Evolutionary conservation across 768 basidiomycete species (phyloP).

Genomic region (Mycena filopes): DNA sequence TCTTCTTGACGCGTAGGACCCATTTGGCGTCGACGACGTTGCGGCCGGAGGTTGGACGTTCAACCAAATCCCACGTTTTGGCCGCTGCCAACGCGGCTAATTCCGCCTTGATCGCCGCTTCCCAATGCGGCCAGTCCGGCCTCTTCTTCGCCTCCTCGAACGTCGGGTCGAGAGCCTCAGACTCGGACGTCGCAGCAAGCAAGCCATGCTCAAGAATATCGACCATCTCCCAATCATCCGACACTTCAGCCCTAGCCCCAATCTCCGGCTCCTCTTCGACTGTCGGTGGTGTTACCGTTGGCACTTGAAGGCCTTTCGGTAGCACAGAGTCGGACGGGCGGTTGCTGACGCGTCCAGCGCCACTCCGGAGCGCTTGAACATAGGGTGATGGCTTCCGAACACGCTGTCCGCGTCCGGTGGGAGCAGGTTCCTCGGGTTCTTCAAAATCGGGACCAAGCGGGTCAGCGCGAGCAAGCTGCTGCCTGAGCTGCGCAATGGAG

Average conservation of each 20-base stretch:
- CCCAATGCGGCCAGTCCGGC: constrained; percentile 36
- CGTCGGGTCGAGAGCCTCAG: neutral
- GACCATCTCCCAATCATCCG: constrained; percentile 20
- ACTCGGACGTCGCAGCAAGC: constrained; percentile 34
- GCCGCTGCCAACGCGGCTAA: constrained; percentile 42
- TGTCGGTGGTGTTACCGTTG: neutral
- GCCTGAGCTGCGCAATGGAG: constrained; percentile 1
- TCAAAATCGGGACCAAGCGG: constrained; percentile 21
- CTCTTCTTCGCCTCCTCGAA: constrained; percentile 38
- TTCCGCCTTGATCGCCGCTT: constrained; percentile 38
- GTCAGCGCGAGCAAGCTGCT: constrained; percentile 5
- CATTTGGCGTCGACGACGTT: constrained; percentile 49
- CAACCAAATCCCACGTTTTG: constrained; percentile 44
- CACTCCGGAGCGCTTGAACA: neutral
- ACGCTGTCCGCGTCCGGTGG: constrained; percentile 1
- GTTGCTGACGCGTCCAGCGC: constrained; percentile 6
- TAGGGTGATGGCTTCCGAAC: constrained; percentile 9
- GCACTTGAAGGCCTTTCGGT: neutral
- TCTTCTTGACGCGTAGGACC: constrained; percentile 55
- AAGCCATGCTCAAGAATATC: too few species aligned
- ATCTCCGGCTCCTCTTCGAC: neutral
- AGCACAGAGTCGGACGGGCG: neutral
- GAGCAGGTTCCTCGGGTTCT: neutral
- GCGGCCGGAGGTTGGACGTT: constrained; percentile 34
- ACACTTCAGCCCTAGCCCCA: constrained; percentile 1